Percentiles rank a stretch among this genome's conserved stretches.
These are phyloP conservation scores for Lactifluus rugatus DNA, from an alignment of 768 basidiomycete species.

Conservation along the genomic window DNA sequence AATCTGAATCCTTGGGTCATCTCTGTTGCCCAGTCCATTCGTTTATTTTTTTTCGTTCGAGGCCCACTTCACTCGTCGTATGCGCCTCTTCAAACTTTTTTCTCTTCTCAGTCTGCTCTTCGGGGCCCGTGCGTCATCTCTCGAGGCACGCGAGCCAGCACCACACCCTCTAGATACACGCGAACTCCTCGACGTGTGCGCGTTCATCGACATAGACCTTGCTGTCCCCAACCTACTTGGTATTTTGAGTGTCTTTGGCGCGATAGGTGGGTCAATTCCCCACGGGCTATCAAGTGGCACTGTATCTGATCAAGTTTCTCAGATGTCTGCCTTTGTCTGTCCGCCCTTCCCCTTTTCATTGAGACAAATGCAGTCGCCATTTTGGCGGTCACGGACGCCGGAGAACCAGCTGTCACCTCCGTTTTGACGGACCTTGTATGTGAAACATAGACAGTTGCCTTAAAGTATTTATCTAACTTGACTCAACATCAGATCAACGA, in stretches of 20 bases:
- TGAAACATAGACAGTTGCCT: background rate
- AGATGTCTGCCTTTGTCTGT: conserved; percentile 39
- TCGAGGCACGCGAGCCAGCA: background rate
- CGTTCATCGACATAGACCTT: conserved; percentile 28
- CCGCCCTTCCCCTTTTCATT: conserved; percentile 30
- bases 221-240: conserved; percentile 24
- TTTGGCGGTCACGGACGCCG: conserved; percentile 26
- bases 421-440: conserved; percentile 32
- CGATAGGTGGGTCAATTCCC: conserved; percentile 19
- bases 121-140: conserved; percentile 6
- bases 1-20: too few species aligned
- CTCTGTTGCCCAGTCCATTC: background rate
- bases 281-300: background rate
- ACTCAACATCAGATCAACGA: conserved; percentile 22
- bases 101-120: background rate
- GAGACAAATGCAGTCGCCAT: conserved; percentile 26
- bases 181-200: conserved; percentile 32
- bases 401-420: conserved; percentile 24
- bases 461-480: background rate
- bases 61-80: background rate
- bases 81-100: conserved; percentile 10
- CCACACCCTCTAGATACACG: conserved; percentile 7
- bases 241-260: conserved; percentile 25
- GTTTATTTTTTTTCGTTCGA: too few species aligned
- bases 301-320: background rate